Percentiles rank a stretch among this genome's conserved stretches.
These are phyloP conservation scores for Trypanosoma lewisi DNA, from an alignment of 208 protist species.

Conservation along the genomic window DNA sequence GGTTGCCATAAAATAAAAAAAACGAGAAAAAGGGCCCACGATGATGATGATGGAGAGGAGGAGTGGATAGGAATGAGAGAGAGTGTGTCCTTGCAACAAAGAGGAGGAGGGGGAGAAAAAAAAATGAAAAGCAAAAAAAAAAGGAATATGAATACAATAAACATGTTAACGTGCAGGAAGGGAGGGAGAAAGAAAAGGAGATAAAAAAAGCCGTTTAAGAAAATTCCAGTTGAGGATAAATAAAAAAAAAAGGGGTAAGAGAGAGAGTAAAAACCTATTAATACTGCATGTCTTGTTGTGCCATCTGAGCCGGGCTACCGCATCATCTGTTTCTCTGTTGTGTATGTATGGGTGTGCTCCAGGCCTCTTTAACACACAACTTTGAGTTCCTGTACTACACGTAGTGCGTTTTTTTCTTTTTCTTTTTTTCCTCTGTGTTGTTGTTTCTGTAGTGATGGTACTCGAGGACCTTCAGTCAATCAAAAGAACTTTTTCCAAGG, in stretches of 20 bases:
- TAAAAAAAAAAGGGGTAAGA: not conserved
- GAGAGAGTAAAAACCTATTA: not conserved
- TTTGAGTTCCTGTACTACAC: no score
- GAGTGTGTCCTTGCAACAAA: not conserved
- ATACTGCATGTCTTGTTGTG: not conserved
- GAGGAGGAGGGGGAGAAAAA: not conserved
- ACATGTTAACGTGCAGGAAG: no score
- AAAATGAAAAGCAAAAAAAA: not conserved
- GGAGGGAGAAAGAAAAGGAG: not conserved
- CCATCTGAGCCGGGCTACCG: no score
- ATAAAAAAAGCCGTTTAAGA: slow-evolving; percentile 1
- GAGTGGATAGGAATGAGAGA: not conserved
- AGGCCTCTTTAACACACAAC: no score
- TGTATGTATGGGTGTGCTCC: no score
- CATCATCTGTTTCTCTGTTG: slow-evolving; percentile 3
- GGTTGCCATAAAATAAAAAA: not conserved
- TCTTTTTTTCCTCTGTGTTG: slow-evolving; percentile 22
- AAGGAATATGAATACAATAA: not conserved
- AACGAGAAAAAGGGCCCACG: not conserved
- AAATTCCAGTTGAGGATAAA: not conserved
- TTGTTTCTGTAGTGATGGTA: not conserved
- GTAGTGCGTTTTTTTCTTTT: slow-evolving; percentile 11
- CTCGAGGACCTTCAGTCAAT: no score
- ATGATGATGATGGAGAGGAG: not conserved
- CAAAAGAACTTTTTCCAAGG: no score